These are phyloP conservation scores for Steccherinum ochraceum DNA, from an alignment of 768 basidiomycete genomes.

Conservation along the genomic window DNA sequence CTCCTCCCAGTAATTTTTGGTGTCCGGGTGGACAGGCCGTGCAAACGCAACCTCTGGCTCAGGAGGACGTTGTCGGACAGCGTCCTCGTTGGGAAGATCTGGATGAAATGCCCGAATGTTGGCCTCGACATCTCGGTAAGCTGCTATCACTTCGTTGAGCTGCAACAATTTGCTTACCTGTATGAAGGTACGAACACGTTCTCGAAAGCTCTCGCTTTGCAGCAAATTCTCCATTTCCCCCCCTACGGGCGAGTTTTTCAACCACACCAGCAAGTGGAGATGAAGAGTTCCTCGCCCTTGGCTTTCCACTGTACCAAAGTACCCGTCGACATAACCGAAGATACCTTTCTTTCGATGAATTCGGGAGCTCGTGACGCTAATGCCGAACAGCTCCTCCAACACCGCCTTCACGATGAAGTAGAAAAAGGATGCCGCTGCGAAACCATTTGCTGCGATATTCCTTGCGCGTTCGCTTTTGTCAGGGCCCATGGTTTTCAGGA, in stretches of 20 bases:
- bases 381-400: constrained; percentile 26
- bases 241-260: constrained; percentile 24
- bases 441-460: constrained; percentile 33
- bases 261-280: constrained; percentile 34
- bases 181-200: constrained; percentile 25
- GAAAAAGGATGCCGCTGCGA: constrained; percentile 36
- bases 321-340: constrained; percentile 26
- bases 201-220: constrained; percentile 20
- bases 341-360: constrained; percentile 24
- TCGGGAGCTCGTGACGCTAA: constrained; percentile 17
- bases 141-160: too few relatives aligned
- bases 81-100: constrained; percentile 14
- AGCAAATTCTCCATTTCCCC: constrained; percentile 23
- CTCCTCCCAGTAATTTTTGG: constrained; percentile 13
- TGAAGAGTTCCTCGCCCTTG: constrained; percentile 38
- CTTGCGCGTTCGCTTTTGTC: constrained; percentile 10
- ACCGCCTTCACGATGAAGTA: constrained; percentile 28
- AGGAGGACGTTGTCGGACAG: constrained; percentile 18
- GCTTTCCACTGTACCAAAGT: constrained; percentile 32
- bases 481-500: constrained; percentile 22
- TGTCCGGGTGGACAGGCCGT: constrained; percentile 28
- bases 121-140: too few relatives aligned
- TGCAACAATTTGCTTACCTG: too few relatives aligned
- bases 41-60: constrained; percentile 25
- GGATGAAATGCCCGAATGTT: constrained; percentile 28